Evolutionary conservation across 768 basidiomycete species (phyloP).

Genomic region (Sporobolomyces pararoseus): DNA sequence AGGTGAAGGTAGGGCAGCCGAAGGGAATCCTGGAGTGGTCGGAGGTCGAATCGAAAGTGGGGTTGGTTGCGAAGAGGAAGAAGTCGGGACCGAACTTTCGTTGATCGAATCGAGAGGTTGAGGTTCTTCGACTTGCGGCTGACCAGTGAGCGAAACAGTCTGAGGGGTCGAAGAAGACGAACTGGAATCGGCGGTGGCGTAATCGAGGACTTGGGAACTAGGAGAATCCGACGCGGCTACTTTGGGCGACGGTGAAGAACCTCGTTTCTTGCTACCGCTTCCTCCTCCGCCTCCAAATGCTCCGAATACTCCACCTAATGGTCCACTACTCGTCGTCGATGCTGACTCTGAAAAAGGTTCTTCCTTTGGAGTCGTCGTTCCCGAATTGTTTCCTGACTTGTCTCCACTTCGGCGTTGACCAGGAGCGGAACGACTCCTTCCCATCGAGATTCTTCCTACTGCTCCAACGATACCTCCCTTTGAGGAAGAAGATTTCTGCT

Average conservation of each 20-base stretch:
- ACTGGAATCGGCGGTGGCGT: not conserved
- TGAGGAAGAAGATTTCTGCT: conserved; percentile 3
- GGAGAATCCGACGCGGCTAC: not conserved
- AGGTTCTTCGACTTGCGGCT: conserved; percentile 11
- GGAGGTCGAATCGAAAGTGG: not conserved
- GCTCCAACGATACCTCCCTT: conserved; percentile 2
- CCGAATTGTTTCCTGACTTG: not conserved
- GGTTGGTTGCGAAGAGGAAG: not conserved
- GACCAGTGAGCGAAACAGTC: not conserved
- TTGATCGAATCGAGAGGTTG: conserved; percentile 3
- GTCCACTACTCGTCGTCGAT: not conserved
- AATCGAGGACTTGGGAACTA: not conserved
- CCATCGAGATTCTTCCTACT: conserved; percentile 10
- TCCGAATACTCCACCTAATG: not conserved
- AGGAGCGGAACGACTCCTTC: conserved; percentile 2
- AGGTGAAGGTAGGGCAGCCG: not conserved
- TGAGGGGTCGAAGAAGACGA: not conserved
- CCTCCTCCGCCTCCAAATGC: conserved; percentile 12
- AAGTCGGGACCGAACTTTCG: not conserved
- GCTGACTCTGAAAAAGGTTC: not conserved
- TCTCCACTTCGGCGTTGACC: conserved; percentile 1
- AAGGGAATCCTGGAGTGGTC: not conserved
- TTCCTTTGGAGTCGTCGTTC: conserved; percentile 10
- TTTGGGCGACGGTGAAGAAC: not conserved
- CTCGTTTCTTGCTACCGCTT: conserved; percentile 1